Evolutionary conservation across 495 filamentous ascomycete species (phyloP).

Genomic region (Glarea lozoyensis): DNA sequence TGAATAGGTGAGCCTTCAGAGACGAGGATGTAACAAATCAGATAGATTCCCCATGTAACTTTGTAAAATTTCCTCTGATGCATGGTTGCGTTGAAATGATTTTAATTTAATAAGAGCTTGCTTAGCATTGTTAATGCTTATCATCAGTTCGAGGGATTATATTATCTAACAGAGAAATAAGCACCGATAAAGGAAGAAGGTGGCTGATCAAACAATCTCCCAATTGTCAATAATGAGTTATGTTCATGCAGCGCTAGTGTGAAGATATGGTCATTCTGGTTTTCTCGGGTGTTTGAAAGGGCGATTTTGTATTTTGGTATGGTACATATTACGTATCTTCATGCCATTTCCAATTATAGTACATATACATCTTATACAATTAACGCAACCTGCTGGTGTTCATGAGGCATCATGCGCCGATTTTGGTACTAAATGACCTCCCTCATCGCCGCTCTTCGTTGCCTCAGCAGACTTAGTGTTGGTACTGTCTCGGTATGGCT

Average conservation of each 20-base stretch:
- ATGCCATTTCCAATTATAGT: conserved; percentile 4
- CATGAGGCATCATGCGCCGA: conserved; percentile 34
- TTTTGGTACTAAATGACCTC: conserved; percentile 40
- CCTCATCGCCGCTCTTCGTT: conserved; percentile 24
- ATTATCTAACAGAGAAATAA: too few species aligned
- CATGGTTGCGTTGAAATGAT: too few species aligned
- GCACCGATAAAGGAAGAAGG: too few species aligned
- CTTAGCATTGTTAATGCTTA: too few species aligned
- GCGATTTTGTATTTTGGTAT: conserved; percentile 3
- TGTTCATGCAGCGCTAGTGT: too few species aligned
- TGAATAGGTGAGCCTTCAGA: conserved; percentile 33
- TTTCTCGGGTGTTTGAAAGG: too few species aligned
- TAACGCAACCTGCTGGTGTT: conserved; percentile 5
- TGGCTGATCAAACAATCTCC: too few species aligned
- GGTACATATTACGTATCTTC: conserved; percentile 10
- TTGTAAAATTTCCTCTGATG: conserved; percentile 12
- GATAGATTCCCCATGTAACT: conserved; percentile 18
- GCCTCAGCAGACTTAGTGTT: conserved; percentile 6
- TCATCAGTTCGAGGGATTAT: too few species aligned
- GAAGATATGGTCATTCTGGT: too few species aligned
- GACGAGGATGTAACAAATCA: conserved; percentile 5
- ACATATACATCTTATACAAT: conserved; percentile 3
- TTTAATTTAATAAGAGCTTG: too few species aligned
- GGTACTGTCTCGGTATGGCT: conserved; percentile 10
- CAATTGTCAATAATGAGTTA: too few species aligned